phyloP scores from a whole-genome alignment of 2,329 filamentous ascomycete genomes.

The Pseudocercospora macadamiae region DNA sequence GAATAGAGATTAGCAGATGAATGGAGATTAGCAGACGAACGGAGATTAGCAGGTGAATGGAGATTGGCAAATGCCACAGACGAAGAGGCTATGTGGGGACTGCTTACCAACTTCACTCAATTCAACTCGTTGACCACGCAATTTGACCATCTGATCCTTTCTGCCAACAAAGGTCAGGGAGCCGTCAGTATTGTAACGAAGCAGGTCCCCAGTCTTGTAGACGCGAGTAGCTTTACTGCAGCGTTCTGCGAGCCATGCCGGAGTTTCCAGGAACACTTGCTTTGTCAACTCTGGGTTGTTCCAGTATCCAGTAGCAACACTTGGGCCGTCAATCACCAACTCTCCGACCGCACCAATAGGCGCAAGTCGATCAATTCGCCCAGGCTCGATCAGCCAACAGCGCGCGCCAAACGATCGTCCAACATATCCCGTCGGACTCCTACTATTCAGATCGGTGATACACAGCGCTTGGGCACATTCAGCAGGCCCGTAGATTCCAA shows the following conservation, averaged over 20 bases:
- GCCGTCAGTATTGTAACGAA: neutral
- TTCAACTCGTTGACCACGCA: slow-evolving; percentile 77
- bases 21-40: too few relatives aligned
- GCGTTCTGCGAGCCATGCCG: neutral
- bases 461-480: slow-evolving; percentile 34
- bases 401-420: slow-evolving; percentile 7
- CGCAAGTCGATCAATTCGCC: slow-evolving; percentile 50
- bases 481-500: slow-evolving; percentile 50
- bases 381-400: slow-evolving; percentile 18
- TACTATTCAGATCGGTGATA: slow-evolving; percentile 4
- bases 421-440: slow-evolving; percentile 9
- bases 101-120: slow-evolving; percentile 75
- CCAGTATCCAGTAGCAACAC: neutral
- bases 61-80: too few relatives aligned
- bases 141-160: slow-evolving; percentile 75
- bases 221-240: neutral
- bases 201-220: slow-evolving; percentile 5
- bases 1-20: too few relatives aligned
- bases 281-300: neutral
- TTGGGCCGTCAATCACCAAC: neutral
- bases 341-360: slow-evolving; percentile 38
- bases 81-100: too few relatives aligned
- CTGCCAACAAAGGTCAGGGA: slow-evolving; percentile 51
- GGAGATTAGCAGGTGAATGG: too few relatives aligned
- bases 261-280: neutral